Percentiles rank a stretch among this genome's conserved stretches.
Conservation (phyloP, 306 rosid genomes). For the Quercus rubra region DNA sequence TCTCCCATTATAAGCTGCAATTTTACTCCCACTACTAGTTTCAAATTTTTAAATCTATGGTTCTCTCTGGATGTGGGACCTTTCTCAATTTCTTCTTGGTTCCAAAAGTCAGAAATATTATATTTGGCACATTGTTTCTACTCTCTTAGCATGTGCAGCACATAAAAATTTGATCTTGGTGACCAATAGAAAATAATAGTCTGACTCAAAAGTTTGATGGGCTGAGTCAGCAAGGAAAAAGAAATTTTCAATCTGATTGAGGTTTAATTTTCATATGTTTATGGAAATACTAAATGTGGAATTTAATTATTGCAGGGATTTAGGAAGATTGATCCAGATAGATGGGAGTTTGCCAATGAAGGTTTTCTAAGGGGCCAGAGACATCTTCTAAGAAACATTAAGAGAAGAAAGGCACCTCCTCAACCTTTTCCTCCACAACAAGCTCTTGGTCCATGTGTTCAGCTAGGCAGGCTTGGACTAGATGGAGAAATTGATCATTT, state of each 20-base stretch:
- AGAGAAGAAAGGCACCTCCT: slow-evolving; percentile 53
- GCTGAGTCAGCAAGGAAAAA: neutral
- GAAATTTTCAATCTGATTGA: neutral
- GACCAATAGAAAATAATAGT: neutral
- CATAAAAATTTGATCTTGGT: neutral
- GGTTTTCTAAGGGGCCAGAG: slow-evolving; percentile 65
- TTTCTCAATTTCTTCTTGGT: neutral
- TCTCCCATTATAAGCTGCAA: neutral
- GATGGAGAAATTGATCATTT: slow-evolving; percentile 59
- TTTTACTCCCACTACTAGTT: neutral
- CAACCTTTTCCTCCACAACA: slow-evolving; percentile 49
- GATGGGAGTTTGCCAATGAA: slow-evolving; percentile 87
- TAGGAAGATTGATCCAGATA: slow-evolving; percentile 74
- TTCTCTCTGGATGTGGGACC: neutral
- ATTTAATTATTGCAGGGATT: slow-evolving; percentile 61
- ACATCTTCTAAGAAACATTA: slow-evolving; percentile 61
- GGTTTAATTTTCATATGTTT: neutral
- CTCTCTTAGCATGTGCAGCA: neutral
- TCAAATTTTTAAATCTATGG: neutral
- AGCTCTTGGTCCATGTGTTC: slow-evolving; percentile 39
- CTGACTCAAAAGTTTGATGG: neutral
- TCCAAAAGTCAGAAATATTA: neutral
- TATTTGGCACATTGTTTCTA: neutral
- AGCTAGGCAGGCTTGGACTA: slow-evolving; percentile 44
- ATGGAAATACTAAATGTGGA: neutral